Base-by-base conservation (phyloP, 148 eudicot genomes). In the Vaccinium macrocarpon region DNA sequence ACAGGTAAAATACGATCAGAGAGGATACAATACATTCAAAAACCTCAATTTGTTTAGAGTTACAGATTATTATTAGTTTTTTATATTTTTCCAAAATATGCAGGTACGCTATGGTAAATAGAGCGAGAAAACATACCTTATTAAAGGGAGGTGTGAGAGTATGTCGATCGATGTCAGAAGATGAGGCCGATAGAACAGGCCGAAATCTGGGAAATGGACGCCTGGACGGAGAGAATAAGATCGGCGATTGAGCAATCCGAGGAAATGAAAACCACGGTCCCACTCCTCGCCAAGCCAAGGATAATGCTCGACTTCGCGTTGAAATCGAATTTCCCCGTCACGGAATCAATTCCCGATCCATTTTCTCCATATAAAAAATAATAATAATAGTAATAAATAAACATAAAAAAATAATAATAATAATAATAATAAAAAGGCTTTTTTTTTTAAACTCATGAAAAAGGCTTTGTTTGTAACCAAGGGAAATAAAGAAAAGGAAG, bases 251-350 rank as follows among this genome's bases (percentile, higher is more conserved):
- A 49, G 79, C 42, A 23, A 70, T 18, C 82, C 88, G 88, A 86
- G 88, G 88, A 87, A 87, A 78, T 83, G 81, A 81, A 74, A 64
- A 80, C 80, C 64, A 76, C 86, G 88, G 86, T 85, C 55, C 84
- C 16, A 61, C 70, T 52, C 74, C 81, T 61, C 84, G 81, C 66
- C 84, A 48, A 75, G 68, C 75, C 84, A 72, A 72, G 74, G 76
- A 78, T 8, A 48, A 29, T 15, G 9, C 18, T 10, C 18, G 21
- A 50, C 81, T 53, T 15, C 23, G 76, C 46, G 42, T 16, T 18
- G 48, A 59, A 83, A 57, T 75, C 81, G 85, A 23, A 21, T 49
- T 62, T 0, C 81, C 81, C 25, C 42, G 14, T 84, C 83, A 84
- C 83, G 83, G 64, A 82, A 53, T 78, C 74, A 29, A 15, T 18